Base-by-base conservation (phyloP, 2,329 filamentous ascomycete species). In the Hysterium pulicare region DNA sequence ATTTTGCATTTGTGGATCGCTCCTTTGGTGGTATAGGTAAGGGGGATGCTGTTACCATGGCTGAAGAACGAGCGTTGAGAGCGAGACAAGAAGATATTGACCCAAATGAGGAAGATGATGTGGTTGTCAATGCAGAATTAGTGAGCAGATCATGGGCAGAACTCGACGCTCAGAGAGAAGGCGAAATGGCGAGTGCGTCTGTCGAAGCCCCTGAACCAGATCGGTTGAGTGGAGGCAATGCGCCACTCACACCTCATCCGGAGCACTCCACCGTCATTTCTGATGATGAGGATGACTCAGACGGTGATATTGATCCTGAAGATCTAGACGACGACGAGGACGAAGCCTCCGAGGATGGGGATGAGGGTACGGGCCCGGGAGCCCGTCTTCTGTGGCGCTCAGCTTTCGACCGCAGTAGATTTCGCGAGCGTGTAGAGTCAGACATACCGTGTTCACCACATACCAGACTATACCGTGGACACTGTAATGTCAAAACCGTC, bases 401-500 rank as follows among this genome's bases (percentile, higher is more conserved):
- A 31, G 72, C 76, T 4, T 74, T 76, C 38, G 69, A 73, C 37
- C 70, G 72, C 34, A 69, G 67, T 34, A 64, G 64, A 17, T 59
- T 69, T 20, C 71, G 76, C 40, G 69, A 74, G 38, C 68, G 71
- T 15, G 76, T 83, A 13, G 78, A 82, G 46, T 55, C 64, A 0
- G 61, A 79, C 39, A 71, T 79, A 5, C 76, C 78, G 11, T 81
- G 78, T 53, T 72, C 69, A 15, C 67, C 76, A 2, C 77, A 82
- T 49, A 80, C 75, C 2, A 75, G 75, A 30, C 62, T 72, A 16
- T 86, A 83, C 56, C 69, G 71, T 3, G 82, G 82, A 2, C 82
- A 85, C 58, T 84, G 82, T 66, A 84, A 84, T 50, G 73, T 82
- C 40, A 75, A 79, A 49, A 84, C 81, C 1, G 81, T 85, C 51